Conservation (phyloP, 129 eudicot species). For the Ambrosia trifida region DNA sequence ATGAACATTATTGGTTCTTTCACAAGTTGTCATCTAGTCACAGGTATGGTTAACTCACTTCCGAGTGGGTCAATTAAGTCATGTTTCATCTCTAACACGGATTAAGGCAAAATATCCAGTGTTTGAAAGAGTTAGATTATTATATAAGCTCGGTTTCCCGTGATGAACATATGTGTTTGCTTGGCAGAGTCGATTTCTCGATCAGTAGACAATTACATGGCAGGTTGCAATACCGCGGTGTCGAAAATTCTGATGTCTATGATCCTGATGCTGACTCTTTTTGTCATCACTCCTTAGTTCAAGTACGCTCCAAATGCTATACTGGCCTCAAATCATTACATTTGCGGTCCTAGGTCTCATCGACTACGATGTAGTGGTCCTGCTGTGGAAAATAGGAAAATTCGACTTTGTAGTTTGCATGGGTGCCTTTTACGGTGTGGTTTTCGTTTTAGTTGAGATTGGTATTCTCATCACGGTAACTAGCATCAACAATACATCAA, state of each 20-base stretch:
- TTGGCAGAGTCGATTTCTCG: slow-evolving; percentile 60
- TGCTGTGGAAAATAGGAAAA: slow-evolving; percentile 67
- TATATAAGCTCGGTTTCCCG: background rate
- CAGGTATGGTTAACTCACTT: slow-evolving; percentile 41
- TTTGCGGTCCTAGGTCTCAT: slow-evolving; percentile 60
- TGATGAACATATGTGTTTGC: background rate
- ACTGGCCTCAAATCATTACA: slow-evolving; percentile 78
- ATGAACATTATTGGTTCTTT: slow-evolving; percentile 82
- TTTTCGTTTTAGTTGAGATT: slow-evolving; percentile 55
- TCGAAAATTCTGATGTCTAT: slow-evolving; percentile 70
- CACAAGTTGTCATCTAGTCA: slow-evolving; percentile 70
- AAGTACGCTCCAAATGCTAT: slow-evolving; percentile 71
- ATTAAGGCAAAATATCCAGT: too few relatives aligned
- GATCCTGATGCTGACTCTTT: slow-evolving; percentile 53
- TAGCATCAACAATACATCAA: background rate
- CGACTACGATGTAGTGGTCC: slow-evolving; percentile 50
- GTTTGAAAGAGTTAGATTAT: too few relatives aligned
- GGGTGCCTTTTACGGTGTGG: slow-evolving; percentile 77
- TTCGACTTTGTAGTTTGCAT: slow-evolving; percentile 69
- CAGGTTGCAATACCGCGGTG: slow-evolving; percentile 64
- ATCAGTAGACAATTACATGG: slow-evolving; percentile 66
- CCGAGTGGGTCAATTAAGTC: too few relatives aligned
- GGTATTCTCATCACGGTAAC: slow-evolving; percentile 70
- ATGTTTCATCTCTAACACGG: too few relatives aligned
- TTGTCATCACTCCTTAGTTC: slow-evolving; percentile 60